A percentile compares a stretch with the other conserved stretches of the same genome.
Conservation (phyloP, 306 rosid genomes). For the Betula pendula region DNA sequence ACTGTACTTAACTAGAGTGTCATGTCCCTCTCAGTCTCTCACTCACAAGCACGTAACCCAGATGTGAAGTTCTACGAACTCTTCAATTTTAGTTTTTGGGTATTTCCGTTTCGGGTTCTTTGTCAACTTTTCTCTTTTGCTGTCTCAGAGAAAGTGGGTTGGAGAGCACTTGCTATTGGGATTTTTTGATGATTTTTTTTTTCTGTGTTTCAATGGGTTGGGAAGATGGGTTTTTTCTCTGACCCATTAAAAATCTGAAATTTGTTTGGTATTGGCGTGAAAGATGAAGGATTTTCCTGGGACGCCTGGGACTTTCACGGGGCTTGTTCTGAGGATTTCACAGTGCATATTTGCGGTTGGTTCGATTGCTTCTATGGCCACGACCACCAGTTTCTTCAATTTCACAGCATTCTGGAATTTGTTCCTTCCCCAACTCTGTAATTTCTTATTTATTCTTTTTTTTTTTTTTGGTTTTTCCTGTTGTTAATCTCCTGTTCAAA, state of each 20-base stretch:
- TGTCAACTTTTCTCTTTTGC: too few species aligned
- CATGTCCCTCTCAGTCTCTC: too few species aligned
- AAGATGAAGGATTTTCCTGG: constrained; percentile 89
- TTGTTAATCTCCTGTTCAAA: constrained; percentile 12
- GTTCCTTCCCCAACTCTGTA: neutral
- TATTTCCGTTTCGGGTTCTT: too few species aligned
- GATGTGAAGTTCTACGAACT: neutral
- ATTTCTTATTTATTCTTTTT: neutral
- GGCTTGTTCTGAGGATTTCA: constrained; percentile 75
- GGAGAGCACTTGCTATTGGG: too few species aligned
- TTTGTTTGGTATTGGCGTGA: constrained; percentile 27
- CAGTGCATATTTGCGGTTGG: constrained; percentile 82
- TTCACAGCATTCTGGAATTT: constrained; percentile 87
- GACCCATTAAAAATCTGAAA: constrained; percentile 29
- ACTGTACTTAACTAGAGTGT: too few species aligned
- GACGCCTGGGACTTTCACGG: constrained; percentile 84
- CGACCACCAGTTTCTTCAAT: constrained; percentile 69
- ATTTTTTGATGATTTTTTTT: neutral
- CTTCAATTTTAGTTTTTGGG: neutral
- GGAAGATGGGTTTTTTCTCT: constrained; percentile 33
- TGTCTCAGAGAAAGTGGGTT: too few species aligned
- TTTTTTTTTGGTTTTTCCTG: neutral
- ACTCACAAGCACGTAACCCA: too few species aligned
- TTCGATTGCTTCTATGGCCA: constrained; percentile 82
- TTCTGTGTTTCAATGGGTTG: constrained; percentile 27